Evolutionary conservation across 176 grass and related monocot species (phyloP), one percentile per base, ranked within the genome.

Genomic region (Tillandsia leiboldiana): DNA sequence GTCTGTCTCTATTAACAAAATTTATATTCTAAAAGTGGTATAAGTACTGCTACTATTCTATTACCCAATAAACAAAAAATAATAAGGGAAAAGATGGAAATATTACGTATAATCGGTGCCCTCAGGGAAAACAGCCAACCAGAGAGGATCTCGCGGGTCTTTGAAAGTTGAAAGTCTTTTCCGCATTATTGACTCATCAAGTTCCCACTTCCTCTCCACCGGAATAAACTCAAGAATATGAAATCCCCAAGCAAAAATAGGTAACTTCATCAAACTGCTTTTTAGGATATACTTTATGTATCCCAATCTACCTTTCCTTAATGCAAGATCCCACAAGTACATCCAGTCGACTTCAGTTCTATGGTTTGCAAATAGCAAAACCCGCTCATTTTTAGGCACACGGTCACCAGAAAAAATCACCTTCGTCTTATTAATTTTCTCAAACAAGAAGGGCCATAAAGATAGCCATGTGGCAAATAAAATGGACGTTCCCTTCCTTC

Each of bases 311-410:
- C 84, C 86, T 86, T 97, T 97, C 73, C 89, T 92, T 69, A 92
- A 67, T 28, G 94, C 94, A 80, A 97, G 80, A 90, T 97, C 84
- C 89, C 89, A 97, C 50, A 97, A 70, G 42, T 97, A 97, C 89
- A 97, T 93, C 94, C 94, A 97, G 7, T 97, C 89, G 18, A 97
- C 89, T 81, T 97, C 86, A 51, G 89, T 97, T 79, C 94, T 97
- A 13, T 93, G 89, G 80, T 93, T 97, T 75, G 89, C 89, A 79
- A 93, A 90, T 49, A 97, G 65, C 68, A 97, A 76, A 12, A 92
- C 84, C 51, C 84, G 66, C 61, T 86, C 82, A 56, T 86, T 81
- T 15, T 71, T 48, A 0, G 77, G 94, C 49, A 97, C 73, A 20
- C 12, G 81, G 77, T 90, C 80, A 63, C 94, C 89, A 72, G 79